These are phyloP conservation scores for Colletotrichum lindemuthianum DNA, from an alignment of 2,329 filamentous ascomycete species.

Conservation along the genomic window DNA sequence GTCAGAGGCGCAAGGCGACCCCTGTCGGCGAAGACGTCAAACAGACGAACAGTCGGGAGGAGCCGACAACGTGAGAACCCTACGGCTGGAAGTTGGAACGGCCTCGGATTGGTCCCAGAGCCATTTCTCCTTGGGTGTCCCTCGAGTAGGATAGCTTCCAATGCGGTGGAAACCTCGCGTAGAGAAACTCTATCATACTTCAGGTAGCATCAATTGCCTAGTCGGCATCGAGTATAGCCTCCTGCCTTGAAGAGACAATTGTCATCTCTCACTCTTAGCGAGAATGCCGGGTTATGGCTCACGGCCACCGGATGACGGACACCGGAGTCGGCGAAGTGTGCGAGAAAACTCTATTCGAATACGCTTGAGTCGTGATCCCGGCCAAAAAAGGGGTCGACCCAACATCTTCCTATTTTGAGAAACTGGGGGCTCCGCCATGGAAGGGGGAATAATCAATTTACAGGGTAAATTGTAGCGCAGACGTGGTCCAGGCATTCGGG, in stretches of 20 bases:
- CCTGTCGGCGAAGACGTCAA: constrained; percentile 22
- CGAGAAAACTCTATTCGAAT: constrained; percentile 25
- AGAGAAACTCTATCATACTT: no score
- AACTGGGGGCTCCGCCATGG: constrained; percentile 20
- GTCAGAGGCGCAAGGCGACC: constrained; percentile 6
- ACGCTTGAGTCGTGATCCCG: constrained; percentile 32
- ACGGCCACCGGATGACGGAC: constrained; percentile 5
- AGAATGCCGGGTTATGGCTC: no score
- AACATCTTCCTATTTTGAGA: constrained; percentile 24
- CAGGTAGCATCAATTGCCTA: no score
- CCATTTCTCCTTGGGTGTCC: no score
- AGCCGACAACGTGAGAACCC: constrained; percentile 15
- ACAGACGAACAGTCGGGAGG: constrained; percentile 16
- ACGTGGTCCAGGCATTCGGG: constrained; percentile 15
- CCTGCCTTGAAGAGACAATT: no score
- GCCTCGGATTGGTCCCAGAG: background rate
- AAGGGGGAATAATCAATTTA: constrained; percentile 11
- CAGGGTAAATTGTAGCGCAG: no score
- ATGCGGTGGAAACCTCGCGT: no score
- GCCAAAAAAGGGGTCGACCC: background rate
- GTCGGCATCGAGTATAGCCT: no score
- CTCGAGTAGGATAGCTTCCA: no score
- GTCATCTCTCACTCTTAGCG: no score
- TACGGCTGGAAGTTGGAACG: constrained; percentile 12
- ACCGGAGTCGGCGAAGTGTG: constrained; percentile 19